Conservation (phyloP, 176 grass and related monocot genomes). For the Hsuehochloa calcarea region DNA sequence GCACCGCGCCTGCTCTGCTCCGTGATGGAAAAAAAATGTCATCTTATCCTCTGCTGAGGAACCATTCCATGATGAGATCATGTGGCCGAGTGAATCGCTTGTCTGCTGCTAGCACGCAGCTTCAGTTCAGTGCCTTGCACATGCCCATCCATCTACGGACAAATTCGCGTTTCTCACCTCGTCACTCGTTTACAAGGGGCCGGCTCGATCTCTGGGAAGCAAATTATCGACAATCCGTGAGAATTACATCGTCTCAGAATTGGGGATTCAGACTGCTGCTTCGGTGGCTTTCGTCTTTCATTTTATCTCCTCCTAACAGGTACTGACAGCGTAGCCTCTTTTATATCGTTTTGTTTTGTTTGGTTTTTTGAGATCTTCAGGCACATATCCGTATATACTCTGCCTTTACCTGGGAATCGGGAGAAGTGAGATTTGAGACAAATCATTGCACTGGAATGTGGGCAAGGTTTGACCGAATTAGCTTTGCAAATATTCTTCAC, state of each 20-base stretch:
- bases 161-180: neutral
- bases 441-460: neutral
- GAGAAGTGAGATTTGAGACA: slow-evolving; percentile 20
- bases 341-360: neutral
- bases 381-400: neutral
- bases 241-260: too few relatives aligned
- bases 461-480: neutral
- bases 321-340: neutral
- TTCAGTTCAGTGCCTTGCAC: neutral
- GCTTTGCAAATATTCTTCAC: neutral
- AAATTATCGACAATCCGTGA: neutral
- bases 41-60: neutral
- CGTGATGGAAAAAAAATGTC: neutral
- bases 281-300: too few relatives aligned
- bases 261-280: too few relatives aligned
- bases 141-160: neutral
- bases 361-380: too few relatives aligned
- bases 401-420: neutral
- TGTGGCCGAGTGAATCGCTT: neutral
- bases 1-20: neutral
- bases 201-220: neutral
- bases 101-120: neutral
- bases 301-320: too few relatives aligned
- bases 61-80: neutral
- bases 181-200: neutral